phyloP scores from a whole-genome alignment of 257 asterid species.

The Solanum dulcamara region DNA sequence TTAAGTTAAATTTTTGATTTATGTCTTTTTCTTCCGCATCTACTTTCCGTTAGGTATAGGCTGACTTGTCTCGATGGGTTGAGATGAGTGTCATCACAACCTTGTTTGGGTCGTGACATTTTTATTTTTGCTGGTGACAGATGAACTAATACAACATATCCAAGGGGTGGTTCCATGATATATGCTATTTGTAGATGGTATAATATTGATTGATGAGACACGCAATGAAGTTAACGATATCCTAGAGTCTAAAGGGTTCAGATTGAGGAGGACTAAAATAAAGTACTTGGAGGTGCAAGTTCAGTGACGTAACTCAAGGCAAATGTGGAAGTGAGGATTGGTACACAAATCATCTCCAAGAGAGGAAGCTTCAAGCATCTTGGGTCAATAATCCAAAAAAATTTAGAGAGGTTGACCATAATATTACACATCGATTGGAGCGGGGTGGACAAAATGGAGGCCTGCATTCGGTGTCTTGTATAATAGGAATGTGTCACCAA shows the following conservation, averaged over 20 bases:
- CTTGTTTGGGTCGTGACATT: too few species aligned
- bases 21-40: too few species aligned
- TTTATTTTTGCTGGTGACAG: too few species aligned
- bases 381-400: neutral
- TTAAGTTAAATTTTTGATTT: too few species aligned
- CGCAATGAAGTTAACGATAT: fast-evolving
- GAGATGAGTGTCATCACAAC: too few species aligned
- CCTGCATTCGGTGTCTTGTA: neutral
- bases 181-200: neutral
- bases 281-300: neutral
- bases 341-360: neutral
- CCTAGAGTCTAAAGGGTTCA: neutral
- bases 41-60: too few species aligned
- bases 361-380: neutral
- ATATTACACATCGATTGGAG: neutral
- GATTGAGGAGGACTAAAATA: neutral
- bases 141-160: neutral
- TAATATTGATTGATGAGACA: neutral
- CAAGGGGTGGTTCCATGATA: neutral
- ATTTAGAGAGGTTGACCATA: neutral
- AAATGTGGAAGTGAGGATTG: neutral
- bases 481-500: neutral
- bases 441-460: neutral
- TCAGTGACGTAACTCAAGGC: neutral
- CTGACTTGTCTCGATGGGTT: too few species aligned